Evolutionary conservation across 2,329 filamentous ascomycete species (phyloP).

Genomic region (Arthrobotrys musiformis): DNA sequence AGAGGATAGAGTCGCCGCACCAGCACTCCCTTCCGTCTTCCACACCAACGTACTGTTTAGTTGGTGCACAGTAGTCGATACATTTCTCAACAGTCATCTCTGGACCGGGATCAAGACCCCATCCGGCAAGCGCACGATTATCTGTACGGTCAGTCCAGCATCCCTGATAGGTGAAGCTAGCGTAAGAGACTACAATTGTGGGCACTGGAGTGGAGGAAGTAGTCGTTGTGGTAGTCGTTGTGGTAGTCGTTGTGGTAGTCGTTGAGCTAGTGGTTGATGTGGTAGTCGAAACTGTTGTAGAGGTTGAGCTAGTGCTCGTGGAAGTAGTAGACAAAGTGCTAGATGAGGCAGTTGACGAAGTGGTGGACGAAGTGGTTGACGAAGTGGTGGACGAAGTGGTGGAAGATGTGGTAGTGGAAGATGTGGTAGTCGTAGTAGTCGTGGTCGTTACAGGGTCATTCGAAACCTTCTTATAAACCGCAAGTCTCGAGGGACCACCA

Average conservation of each 20-base stretch:
- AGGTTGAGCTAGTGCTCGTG: background rate
- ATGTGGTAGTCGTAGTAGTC: background rate
- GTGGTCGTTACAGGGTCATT: conserved; percentile 32
- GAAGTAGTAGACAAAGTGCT: background rate
- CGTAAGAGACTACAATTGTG: conserved; percentile 6
- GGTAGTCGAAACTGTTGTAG: background rate
- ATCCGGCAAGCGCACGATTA: conserved; percentile 23
- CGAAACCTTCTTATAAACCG: conserved; percentile 57
- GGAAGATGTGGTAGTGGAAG: background rate
- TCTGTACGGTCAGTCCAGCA: conserved; percentile 37
- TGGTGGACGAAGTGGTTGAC: background rate
- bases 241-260: background rate
- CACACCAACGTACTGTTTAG: conserved; percentile 69
- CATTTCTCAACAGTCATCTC: conserved; percentile 70
- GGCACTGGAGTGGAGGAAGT: background rate
- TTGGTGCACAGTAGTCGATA: conserved; percentile 67
- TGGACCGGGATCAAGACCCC: conserved; percentile 32
- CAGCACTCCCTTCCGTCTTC: conserved; percentile 71
- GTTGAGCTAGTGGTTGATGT: background rate
- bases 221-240: conserved; percentile 2
- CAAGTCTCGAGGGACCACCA: conserved; percentile 57
- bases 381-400: background rate
- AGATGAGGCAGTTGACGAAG: background rate
- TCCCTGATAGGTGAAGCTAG: conserved; percentile 18
- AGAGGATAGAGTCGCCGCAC: conserved; percentile 21